A percentile compares a stretch with the other conserved stretches of the same genome.
Evolutionary conservation across 2,329 filamentous ascomycete species (phyloP).

Genomic region (Fusarium longipes): DNA sequence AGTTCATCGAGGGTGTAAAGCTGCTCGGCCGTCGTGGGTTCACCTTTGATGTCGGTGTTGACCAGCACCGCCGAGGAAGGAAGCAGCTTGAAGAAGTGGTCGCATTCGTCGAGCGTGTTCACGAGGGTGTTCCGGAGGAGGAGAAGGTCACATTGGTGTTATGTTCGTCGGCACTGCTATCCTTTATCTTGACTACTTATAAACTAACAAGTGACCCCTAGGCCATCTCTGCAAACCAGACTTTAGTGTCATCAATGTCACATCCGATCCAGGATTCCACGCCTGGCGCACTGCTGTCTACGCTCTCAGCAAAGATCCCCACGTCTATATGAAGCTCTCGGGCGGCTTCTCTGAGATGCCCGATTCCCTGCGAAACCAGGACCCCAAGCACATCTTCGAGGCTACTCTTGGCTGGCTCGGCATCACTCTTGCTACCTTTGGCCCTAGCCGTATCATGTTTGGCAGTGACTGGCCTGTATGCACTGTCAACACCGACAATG

Average conservation of each 20-base stretch:
- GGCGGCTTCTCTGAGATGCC: slow-evolving; percentile 86
- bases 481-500: slow-evolving; percentile 69
- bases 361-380: slow-evolving; percentile 60
- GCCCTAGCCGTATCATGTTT: slow-evolving; percentile 81
- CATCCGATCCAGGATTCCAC: slow-evolving; percentile 67
- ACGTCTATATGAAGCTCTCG: slow-evolving; percentile 91
- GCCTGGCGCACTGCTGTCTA: slow-evolving; percentile 78
- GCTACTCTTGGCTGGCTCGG: slow-evolving; percentile 77
- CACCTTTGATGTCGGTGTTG: slow-evolving; percentile 86
- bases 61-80: slow-evolving; percentile 80
- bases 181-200: neutral
- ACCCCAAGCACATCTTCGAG: slow-evolving; percentile 68
- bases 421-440: slow-evolving; percentile 78
- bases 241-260: slow-evolving; percentile 69
- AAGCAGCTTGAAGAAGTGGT: slow-evolving; percentile 78
- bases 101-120: slow-evolving; percentile 75
- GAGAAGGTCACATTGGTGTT: slow-evolving; percentile 75
- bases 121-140: slow-evolving; percentile 68
- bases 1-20: slow-evolving; percentile 74
- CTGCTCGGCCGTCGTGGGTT: slow-evolving; percentile 72
- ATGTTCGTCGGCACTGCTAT: slow-evolving; percentile 62
- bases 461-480: slow-evolving; percentile 95
- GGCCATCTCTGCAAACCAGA: slow-evolving; percentile 94
- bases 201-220: slow-evolving; percentile 51
- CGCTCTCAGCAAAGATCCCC: slow-evolving; percentile 70